A percentile compares a stretch with the other conserved stretches of the same genome.
Evolutionary conservation across 495 filamentous ascomycete genomes (phyloP).

Genomic region (Trichoderma gamsii): DNA sequence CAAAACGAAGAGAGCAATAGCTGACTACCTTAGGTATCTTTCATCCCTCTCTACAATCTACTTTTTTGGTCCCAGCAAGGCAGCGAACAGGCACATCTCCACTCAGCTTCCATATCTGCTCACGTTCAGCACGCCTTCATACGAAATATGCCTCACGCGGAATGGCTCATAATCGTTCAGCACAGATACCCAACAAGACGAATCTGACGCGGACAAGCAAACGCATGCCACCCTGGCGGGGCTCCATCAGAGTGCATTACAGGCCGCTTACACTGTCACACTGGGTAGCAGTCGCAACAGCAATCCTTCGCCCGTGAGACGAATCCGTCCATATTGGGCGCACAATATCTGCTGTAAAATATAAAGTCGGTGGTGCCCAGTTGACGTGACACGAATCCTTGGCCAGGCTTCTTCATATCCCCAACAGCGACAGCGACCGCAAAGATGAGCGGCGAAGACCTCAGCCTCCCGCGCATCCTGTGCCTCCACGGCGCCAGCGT

Average conservation of each 20-base stretch:
- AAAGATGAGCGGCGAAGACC: constrained; percentile 18
- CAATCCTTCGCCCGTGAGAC: neutral
- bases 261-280: neutral
- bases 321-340: neutral
- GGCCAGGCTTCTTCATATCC: neutral
- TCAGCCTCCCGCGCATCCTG: constrained; percentile 54
- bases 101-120: too few relatives aligned
- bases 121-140: neutral
- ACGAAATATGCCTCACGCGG: neutral
- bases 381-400: too few relatives aligned
- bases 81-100: too few relatives aligned
- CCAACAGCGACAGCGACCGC: neutral
- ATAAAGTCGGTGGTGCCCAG: too few relatives aligned
- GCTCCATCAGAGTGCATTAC: neutral
- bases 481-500: constrained; percentile 64
- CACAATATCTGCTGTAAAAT: too few relatives aligned
- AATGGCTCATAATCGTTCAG: neutral
- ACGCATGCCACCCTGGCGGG: neutral
- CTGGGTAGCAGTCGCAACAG: neutral
- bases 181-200: neutral
- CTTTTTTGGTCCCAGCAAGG: too few relatives aligned
- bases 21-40: too few relatives aligned
- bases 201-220: neutral
- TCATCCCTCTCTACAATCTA: too few relatives aligned
- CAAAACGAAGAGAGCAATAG: too few relatives aligned